phyloP scores from a whole-genome alignment of 2,329 filamentous ascomycete genomes.

The Talaromyces sp. region DNA sequence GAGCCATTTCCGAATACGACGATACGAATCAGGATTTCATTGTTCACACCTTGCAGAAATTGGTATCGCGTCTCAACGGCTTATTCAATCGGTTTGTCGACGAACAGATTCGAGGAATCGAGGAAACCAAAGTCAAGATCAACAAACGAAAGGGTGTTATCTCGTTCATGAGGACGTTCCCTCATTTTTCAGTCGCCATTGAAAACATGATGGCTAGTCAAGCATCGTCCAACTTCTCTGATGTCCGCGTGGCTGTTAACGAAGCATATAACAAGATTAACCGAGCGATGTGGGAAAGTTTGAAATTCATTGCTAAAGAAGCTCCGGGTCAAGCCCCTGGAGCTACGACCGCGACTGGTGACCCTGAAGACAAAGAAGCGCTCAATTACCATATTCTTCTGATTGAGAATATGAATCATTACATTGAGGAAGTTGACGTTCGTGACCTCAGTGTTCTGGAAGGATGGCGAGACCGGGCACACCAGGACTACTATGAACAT shows the following conservation, averaged over 20 bases:
- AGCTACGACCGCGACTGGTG: conserved; percentile 47
- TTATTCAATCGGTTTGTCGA: conserved; percentile 87
- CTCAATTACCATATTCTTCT: conserved; percentile 95
- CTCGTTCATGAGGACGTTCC: conserved; percentile 90
- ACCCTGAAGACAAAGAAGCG: conserved; percentile 88
- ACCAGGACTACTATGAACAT: conserved; percentile 76
- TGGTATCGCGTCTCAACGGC: conserved; percentile 67
- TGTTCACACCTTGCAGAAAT: conserved; percentile 69
- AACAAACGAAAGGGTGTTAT: conserved; percentile 98
- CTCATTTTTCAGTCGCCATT: conserved; percentile 72
- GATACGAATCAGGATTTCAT: conserved; percentile 94
- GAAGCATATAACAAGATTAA: conserved; percentile 84
- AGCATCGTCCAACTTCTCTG: conserved; percentile 50
- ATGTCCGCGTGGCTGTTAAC: conserved; percentile 74
- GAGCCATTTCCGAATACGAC: conserved; percentile 70
- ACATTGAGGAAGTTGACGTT: conserved; percentile 82
- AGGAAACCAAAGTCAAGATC: conserved; percentile 98
- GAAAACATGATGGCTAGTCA: conserved; percentile 70
- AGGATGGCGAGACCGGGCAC: conserved; percentile 75
- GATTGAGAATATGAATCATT: conserved; percentile 99
- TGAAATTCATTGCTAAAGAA: conserved; percentile 86
- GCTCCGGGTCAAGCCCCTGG: conserved; percentile 53
- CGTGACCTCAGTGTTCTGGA: conserved; percentile 69
- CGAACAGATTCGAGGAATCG: conserved; percentile 89
- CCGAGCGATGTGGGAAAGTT: conserved; percentile 92